These are phyloP conservation scores for Rubus parviflorus DNA, from an alignment of 306 rosid species.

Conservation along the genomic window DNA sequence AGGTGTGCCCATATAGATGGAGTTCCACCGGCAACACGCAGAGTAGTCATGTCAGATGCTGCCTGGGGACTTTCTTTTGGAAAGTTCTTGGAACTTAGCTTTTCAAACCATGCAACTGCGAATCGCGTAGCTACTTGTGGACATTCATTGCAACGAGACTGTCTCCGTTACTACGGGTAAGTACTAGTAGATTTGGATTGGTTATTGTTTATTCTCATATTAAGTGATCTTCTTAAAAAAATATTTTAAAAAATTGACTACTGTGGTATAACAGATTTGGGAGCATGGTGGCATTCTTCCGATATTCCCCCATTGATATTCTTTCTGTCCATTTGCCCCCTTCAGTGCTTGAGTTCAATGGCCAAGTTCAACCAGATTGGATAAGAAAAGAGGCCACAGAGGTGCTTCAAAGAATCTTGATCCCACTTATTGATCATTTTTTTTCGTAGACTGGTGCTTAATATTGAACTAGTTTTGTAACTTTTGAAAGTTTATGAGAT, in stretches of 20 bases:
- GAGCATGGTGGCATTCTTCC: slow-evolving; percentile 92
- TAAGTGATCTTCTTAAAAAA: slow-evolving; percentile 16
- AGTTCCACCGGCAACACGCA: slow-evolving; percentile 95
- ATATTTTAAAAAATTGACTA: slow-evolving; percentile 25
- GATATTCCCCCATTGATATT: slow-evolving; percentile 85
- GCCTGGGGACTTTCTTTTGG: slow-evolving; percentile 99
- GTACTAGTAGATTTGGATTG: slow-evolving; percentile 21
- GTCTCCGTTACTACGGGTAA: slow-evolving; percentile 97
- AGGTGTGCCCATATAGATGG: slow-evolving; percentile 79
- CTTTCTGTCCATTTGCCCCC: slow-evolving; percentile 91
- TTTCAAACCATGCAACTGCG: slow-evolving; percentile 98
- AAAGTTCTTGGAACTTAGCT: slow-evolving; percentile 97
- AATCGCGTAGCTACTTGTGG: slow-evolving; percentile 97
- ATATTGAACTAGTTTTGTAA: slow-evolving; percentile 10
- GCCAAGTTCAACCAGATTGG: slow-evolving; percentile 70
- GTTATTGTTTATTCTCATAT: slow-evolving; percentile 14
- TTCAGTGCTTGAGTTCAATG: slow-evolving; percentile 68
- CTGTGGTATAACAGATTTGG: slow-evolving; percentile 67
- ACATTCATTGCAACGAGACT: slow-evolving; percentile 97
- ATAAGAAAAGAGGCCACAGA: slow-evolving; percentile 71
- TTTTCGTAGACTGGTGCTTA: slow-evolving; percentile 9
- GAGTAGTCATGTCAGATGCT: slow-evolving; percentile 97
- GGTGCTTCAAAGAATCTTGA: slow-evolving; percentile 43
- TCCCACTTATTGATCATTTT: background rate
- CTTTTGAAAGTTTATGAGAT: slow-evolving; percentile 10